Conservation (phyloP, 2,329 filamentous ascomycete genomes). For the Aplosporella prunicola region DNA sequence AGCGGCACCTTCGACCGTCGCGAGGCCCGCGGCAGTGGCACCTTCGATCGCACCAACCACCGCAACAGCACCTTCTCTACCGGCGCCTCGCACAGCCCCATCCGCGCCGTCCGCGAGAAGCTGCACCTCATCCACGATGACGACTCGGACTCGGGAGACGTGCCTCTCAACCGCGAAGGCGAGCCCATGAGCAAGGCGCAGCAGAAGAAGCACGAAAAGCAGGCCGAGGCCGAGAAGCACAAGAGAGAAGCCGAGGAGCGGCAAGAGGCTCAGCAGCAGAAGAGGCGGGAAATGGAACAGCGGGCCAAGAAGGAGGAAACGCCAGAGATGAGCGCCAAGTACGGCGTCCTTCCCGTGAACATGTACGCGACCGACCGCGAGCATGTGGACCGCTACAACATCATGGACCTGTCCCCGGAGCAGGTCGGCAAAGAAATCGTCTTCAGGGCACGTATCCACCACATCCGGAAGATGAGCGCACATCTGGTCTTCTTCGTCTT, state of each 20-base stretch:
- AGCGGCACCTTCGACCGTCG: slow-evolving; percentile 21
- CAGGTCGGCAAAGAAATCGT: slow-evolving; percentile 50
- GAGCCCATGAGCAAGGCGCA: slow-evolving; percentile 42
- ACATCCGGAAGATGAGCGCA: slow-evolving; percentile 70
- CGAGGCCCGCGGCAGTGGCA: slow-evolving; percentile 14
- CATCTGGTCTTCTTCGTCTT: slow-evolving; percentile 79
- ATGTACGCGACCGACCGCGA: slow-evolving; percentile 44
- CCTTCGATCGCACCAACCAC: slow-evolving; percentile 14
- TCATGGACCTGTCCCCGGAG: slow-evolving; percentile 44
- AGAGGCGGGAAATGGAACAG: slow-evolving; percentile 38
- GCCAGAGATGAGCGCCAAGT: slow-evolving; percentile 48
- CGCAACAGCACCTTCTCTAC: slow-evolving; percentile 13
- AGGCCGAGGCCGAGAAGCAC: slow-evolving; percentile 36
- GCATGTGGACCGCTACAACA: slow-evolving; percentile 37
- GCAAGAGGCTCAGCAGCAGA: slow-evolving; percentile 36
- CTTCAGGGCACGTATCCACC: slow-evolving; percentile 67
- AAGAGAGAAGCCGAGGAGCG: slow-evolving; percentile 35
- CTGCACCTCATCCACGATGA: slow-evolving; percentile 27
- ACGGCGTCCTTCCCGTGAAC: slow-evolving; percentile 50
- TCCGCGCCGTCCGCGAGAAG: slow-evolving; percentile 32
- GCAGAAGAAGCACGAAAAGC: slow-evolving; percentile 39
- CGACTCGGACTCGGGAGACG: slow-evolving; percentile 23
- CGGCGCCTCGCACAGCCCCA: slow-evolving; percentile 24
- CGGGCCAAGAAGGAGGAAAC: slow-evolving; percentile 46
- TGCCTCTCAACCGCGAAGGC: slow-evolving; percentile 40